Evolutionary conservation across 768 basidiomycete species (phyloP), one percentile per base, ranked within the genome.

Genomic region (Kwoniella shandongensis): DNA sequence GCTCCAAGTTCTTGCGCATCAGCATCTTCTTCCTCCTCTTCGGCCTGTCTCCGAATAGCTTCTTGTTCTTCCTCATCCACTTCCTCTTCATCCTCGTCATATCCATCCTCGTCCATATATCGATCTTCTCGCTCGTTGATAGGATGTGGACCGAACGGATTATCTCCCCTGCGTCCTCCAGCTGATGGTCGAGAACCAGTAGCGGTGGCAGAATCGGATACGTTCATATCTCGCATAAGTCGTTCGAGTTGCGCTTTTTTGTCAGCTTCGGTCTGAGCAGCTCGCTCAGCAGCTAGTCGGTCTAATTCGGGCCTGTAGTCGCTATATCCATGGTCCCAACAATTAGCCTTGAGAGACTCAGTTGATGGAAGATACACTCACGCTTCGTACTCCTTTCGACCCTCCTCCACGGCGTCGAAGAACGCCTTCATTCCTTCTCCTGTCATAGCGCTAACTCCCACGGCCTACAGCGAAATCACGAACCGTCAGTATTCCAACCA

Each of bases 391-490:
- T 93, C 92, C 54, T 84, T 80, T 65, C 91, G 80, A 1, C 89
- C 91, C 27, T 84, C 86, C 63, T 93, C 87, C 10, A 99, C 91
- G 1, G 90, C 91, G 27, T 87, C 84, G 70, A 99, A 88, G 75
- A 99, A 96, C 51, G 89, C 89, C 61, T 86, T 81, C 70, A 99
- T 83, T 3, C 96, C 96, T 27, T 85, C 87, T n/a, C 96, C 96
- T 1, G 96, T 98, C 81, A 90, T 81, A 56, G 93, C 92, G 17
- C 91, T 93, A 12, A 98, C 94, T 15, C 96, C 93, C 12, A 98
- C 94, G 3, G 92, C 84, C 92, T 94, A 4, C 17, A 29, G 10
- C 4, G 18, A 47, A 11, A 18, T 22, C 5, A 44, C 18, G 42
- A 11, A 3, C 3, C 22, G 12, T 44, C 45, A 48, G 40, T 38